A percentile compares a stretch with the other conserved stretches of the same genome.
Evolutionary conservation across 2,329 filamentous ascomycete genomes (phyloP).

Genomic region (Botrytis byssoidea): DNA sequence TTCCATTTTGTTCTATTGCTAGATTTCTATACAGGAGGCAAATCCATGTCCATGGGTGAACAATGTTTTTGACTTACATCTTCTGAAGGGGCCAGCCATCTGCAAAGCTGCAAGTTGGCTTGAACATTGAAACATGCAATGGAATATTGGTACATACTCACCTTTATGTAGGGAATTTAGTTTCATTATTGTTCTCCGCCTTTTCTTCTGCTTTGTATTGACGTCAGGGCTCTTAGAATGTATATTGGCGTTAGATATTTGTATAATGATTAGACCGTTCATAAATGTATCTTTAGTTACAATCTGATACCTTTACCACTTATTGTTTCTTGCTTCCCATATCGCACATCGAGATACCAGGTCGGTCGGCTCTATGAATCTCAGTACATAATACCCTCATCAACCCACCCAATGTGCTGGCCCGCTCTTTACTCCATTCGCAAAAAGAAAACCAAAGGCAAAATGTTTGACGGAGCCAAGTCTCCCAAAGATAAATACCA

Average conservation of each 20-base stretch:
- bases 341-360: constrained; percentile 1
- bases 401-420: constrained; percentile 6
- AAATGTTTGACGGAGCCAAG: not conserved
- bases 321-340: not conserved
- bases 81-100: not conserved
- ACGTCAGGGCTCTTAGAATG: not conserved
- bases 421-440: not conserved
- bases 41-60: not conserved
- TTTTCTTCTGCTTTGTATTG: not conserved
- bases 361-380: not conserved
- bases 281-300: not conserved
- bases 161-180: not conserved
- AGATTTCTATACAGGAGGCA: not conserved
- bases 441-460: not conserved
- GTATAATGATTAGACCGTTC: not conserved
- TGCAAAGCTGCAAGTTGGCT: not conserved
- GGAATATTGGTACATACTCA: not conserved
- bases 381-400: not conserved
- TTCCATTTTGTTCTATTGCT: not conserved
- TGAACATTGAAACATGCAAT: constrained; percentile 2
- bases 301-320: not conserved
- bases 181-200: constrained; percentile 6
- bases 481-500: constrained; percentile 6
- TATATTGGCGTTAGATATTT: not conserved
- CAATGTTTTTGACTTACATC: not conserved